Conservation (phyloP, 352 stramenopile species). For the Pythium dissimile region DNA sequence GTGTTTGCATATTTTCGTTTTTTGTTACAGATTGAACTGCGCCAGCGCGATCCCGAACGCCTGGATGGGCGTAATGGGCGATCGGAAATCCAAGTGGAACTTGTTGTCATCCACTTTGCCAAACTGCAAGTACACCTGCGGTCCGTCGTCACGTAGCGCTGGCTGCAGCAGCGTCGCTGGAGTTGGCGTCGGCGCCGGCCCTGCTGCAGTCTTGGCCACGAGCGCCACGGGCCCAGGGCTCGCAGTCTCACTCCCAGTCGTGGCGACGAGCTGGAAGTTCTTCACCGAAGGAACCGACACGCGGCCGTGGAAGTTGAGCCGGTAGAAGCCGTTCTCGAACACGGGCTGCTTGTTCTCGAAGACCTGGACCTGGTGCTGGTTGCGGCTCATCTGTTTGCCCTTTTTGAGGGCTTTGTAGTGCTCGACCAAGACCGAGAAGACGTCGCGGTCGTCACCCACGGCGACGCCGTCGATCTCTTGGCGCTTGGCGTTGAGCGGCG, state of each 20-base stretch:
- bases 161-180: background rate
- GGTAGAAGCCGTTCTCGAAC: conserved; percentile 79
- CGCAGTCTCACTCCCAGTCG: conserved; percentile 13
- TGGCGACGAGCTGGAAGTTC: conserved; percentile 78
- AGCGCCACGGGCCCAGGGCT: background rate
- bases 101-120: conserved; percentile 77
- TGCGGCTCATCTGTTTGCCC: background rate
- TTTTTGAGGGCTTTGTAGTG: conserved; percentile 29
- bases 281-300: conserved; percentile 75
- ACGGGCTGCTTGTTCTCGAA: conserved; percentile 68
- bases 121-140: conserved; percentile 61
- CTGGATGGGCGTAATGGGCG: conserved; percentile 70
- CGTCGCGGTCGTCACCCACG: conserved; percentile 37
- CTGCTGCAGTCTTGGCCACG: conserved; percentile 5
- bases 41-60: conserved; percentile 62
- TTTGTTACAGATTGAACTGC: conserved; percentile 43
- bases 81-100: conserved; percentile 77
- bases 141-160: background rate
- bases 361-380: conserved; percentile 33
- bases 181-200: background rate
- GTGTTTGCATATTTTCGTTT: background rate
- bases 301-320: conserved; percentile 78
- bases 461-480: conserved; percentile 49
- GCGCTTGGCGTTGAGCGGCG: conserved; percentile 38
- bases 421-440: conserved; percentile 57